Evolutionary conservation across 2,329 filamentous ascomycete species (phyloP), one percentile per base, ranked within the genome.

Genomic region (Westerdykella aurantiaca): DNA sequence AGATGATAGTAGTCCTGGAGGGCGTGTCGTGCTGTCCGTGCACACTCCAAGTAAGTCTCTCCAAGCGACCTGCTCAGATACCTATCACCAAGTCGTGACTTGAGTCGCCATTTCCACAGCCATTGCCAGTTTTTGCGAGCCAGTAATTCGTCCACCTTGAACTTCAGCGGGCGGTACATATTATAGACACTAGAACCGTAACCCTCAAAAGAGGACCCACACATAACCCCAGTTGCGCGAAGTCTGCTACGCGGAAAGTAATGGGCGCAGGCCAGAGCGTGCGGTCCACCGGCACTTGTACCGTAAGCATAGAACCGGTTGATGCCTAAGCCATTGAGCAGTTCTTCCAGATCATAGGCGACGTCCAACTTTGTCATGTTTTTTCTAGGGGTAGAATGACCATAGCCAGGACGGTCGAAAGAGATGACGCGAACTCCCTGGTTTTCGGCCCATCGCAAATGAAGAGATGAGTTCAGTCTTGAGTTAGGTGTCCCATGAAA

Each of bases 331-430:
- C 44, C 42, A 39, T 51, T 39, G 12, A 47, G 46, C 7, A 54
- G 39, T 31, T 40, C 46, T 31, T 47, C 18, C 12, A 46, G 45
- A 41, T 54, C 51, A 14, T 35, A 13, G n/a, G 17, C 33, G 17
- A 35, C 6, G n/a, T 16, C 43, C 38, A 38, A 49, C 47, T 45
- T 45, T 52, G 34, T 52, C 45, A 11, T 35, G 16, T 40, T 31
- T 50, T 41, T 13, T 34, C 37, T 34, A 18, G 47, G 41, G 5
- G 51, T 49, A 17, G 49, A 52, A 34, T 44, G 44, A 21, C 49
- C 51, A 38, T 42, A 47, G 39, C 51, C 51, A 14, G 51, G 51
- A 5, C 51, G 45, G 33, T 54, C 51, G 40, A 51, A 40, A 21
- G 49, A 42, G 31, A 54, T 46, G 38, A 54, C 38, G 39, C 49